These are phyloP conservation scores for Lecanicillium sp. DNA, from an alignment of 2,329 filamentous ascomycete species.

Conservation along the genomic window DNA sequence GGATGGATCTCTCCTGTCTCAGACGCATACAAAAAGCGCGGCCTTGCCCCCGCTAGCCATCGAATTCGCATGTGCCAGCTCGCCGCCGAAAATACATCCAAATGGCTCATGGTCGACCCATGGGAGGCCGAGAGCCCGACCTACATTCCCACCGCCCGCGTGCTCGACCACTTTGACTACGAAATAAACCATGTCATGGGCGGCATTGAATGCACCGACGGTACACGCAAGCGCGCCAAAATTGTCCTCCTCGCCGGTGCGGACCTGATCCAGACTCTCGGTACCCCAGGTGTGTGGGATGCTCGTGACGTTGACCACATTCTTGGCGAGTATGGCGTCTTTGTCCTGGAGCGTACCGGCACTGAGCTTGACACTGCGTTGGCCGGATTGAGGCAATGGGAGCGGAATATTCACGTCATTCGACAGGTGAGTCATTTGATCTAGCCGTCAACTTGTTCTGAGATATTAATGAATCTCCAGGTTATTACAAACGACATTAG, in stretches of 20 bases:
- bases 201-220: slow-evolving; percentile 62
- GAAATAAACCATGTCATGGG: slow-evolving; percentile 76
- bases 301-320: slow-evolving; percentile 81
- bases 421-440: slow-evolving; percentile 32
- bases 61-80: slow-evolving; percentile 71
- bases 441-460: neutral
- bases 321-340: slow-evolving; percentile 71
- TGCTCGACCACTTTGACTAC: slow-evolving; percentile 83
- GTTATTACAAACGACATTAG: slow-evolving; percentile 76
- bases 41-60: slow-evolving; percentile 27
- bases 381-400: slow-evolving; percentile 71
- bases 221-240: slow-evolving; percentile 56
- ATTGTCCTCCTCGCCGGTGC: slow-evolving; percentile 78
- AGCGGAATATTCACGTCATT: slow-evolving; percentile 80
- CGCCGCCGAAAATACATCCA: slow-evolving; percentile 65
- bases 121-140: slow-evolving; percentile 77
- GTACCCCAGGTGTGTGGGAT: slow-evolving; percentile 69
- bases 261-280: slow-evolving; percentile 69
- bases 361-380: slow-evolving; percentile 86
- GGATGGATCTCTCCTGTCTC: slow-evolving; percentile 18
- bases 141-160: slow-evolving; percentile 82
- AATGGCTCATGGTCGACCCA: slow-evolving; percentile 73
- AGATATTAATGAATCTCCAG: slow-evolving; percentile 34
- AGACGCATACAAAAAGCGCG: slow-evolving; percentile 29
- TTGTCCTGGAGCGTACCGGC: slow-evolving; percentile 80